Evolutionary conservation across 2,329 filamentous ascomycete genomes (phyloP), one percentile per base, ranked within the genome.

Genomic region (Pseudogymnoascus sp.): DNA sequence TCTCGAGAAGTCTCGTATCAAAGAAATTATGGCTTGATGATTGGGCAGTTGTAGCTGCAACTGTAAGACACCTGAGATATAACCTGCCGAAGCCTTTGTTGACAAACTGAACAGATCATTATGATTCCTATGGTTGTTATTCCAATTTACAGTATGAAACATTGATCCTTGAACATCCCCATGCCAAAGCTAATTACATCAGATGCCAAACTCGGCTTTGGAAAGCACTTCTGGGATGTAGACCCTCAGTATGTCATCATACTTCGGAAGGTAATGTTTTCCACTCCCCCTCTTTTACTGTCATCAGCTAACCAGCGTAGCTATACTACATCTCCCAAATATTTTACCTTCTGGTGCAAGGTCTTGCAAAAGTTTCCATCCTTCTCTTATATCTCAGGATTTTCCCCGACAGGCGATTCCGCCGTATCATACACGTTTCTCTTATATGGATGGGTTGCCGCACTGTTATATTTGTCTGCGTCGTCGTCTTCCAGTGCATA

Each of bases 311-410:
- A 57, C 18, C 12, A 54, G 28, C 38, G 9, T 35, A 68, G 67
- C 50, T 65, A 20, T 67, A 65, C 59, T 68, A 66, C 16, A 61
- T 60, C 22, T 62, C 64, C 12, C 62, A 65, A 47, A 37, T 67
- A 4, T 37, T 67, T 6, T 68, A 69, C 25, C 59, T 62, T 16
- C 9, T 68, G 6, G 57, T 64, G 3, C 64, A 64, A 57, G 63
- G 59, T n/a, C 38, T 65, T 4, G 62, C 66, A 18, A 68, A 68
- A 57, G 28, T 65, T 37, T 65, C 65, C 16, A 66, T 67, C 37
- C 60, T 67, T 8, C 47, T 67, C 20, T 60, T 67, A 11, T 67
- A 66, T 28, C 59, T 63, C 18, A 64, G 65, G 12, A 64, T 67
- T n/a, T 67, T 67, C 57, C 50, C 57, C 12, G 59, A 41, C 11